A percentile compares a stretch with the other conserved stretches of the same genome.
These are phyloP conservation scores for Beauveria australis DNA, from an alignment of 2,329 filamentous ascomycete genomes.

Conservation along the genomic window DNA sequence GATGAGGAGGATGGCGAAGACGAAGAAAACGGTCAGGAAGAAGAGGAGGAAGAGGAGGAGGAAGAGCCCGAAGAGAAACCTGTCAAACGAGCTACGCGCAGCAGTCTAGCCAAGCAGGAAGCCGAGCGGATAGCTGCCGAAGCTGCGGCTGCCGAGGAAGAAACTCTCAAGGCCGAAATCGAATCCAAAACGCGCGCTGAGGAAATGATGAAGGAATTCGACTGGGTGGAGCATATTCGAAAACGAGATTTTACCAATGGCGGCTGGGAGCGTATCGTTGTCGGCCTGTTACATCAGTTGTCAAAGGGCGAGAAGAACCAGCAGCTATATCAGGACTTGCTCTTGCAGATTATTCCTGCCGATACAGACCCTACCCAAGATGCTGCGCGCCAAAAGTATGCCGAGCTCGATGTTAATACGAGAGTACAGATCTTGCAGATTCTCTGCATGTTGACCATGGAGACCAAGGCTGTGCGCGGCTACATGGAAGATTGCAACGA, in stretches of 20 bases:
- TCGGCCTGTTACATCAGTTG: conserved; percentile 77
- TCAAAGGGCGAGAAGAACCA: conserved; percentile 66
- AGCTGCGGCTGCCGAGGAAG: conserved; percentile 44
- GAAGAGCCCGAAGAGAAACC: conserved; percentile 66
- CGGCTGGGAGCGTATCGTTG: conserved; percentile 84
- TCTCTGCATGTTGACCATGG: conserved; percentile 74
- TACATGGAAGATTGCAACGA: conserved; percentile 90
- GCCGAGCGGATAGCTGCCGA: conserved; percentile 59
- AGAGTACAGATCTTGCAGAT: conserved; percentile 76
- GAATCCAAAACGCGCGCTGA: conserved; percentile 58
- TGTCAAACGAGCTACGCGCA: conserved; percentile 66
- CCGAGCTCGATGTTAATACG: conserved; percentile 70
- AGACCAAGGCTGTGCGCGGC: conserved; percentile 76
- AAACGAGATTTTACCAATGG: conserved; percentile 80
- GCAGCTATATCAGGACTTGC: conserved; percentile 66
- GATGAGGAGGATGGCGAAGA: conserved; percentile 54
- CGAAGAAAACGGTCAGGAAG: conserved; percentile 50
- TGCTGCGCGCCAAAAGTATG: conserved; percentile 65
- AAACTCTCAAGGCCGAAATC: conserved; percentile 37
- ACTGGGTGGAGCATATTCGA: conserved; percentile 79
- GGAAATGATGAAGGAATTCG: conserved; percentile 64
- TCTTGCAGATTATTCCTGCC: conserved; percentile 73
- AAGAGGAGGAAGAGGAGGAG: conserved; percentile 43
- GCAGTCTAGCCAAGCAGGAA: conserved; percentile 76
- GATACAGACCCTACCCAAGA: conserved; percentile 67